These are phyloP conservation scores for Sordaria brevicollis DNA, from an alignment of 495 filamentous ascomycete genomes.

Conservation along the genomic window DNA sequence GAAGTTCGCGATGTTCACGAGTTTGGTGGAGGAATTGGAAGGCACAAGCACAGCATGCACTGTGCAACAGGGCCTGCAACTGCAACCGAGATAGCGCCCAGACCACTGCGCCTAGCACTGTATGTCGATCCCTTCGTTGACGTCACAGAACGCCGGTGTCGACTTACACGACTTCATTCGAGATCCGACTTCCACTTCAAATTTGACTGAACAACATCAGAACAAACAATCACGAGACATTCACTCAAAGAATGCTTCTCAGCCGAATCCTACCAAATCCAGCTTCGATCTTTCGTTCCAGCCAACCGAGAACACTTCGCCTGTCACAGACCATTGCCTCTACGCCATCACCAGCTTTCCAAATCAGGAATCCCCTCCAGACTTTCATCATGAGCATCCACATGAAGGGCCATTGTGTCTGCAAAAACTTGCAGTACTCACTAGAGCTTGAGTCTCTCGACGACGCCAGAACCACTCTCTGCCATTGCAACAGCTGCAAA, in stretches of 20 bases:
- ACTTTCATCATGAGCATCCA: slow-evolving; percentile 6
- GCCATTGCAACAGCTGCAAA: slow-evolving; percentile 54
- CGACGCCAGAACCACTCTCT: slow-evolving; percentile 51
- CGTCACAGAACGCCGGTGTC: neutral
- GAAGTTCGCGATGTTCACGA: neutral
- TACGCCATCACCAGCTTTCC: neutral
- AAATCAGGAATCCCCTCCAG: neutral
- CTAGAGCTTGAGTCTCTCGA: slow-evolving; percentile 8
- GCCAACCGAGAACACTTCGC: neutral
- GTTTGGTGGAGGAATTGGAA: neutral
- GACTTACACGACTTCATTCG: neutral
- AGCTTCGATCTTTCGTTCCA: neutral
- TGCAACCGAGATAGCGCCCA: neutral
- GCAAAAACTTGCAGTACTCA: slow-evolving; percentile 11
- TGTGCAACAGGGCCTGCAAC: neutral
- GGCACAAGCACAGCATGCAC: neutral
- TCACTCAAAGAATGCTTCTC: neutral
- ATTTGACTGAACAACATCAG: neutral
- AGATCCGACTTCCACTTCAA: neutral
- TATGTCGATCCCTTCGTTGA: neutral
- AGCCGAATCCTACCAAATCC: neutral
- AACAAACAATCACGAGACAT: neutral
- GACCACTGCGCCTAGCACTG: neutral
- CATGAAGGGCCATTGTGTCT: slow-evolving; percentile 14
- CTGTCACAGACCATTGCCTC: neutral